Evolutionary conservation across 176 grass and related monocot species (phyloP).

Genomic region (Melocanna baccifera): DNA sequence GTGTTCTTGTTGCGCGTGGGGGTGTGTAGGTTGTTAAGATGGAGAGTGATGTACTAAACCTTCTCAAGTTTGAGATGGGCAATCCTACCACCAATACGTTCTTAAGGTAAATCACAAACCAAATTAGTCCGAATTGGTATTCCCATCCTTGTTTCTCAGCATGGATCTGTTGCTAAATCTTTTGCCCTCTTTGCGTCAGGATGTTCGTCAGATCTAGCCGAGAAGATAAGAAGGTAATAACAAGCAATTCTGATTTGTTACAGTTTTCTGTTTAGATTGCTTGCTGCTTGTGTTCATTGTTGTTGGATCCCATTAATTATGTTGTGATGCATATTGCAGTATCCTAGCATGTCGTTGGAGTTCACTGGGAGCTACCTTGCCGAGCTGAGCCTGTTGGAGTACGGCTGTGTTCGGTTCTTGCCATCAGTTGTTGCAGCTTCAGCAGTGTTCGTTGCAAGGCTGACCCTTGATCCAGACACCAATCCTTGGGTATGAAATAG

Average conservation of each 20-base stretch:
- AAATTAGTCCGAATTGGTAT: background rate
- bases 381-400: conserved; percentile 84
- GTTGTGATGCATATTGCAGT: conserved; percentile 36
- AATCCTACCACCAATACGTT: conserved; percentile 87
- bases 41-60: conserved; percentile 55
- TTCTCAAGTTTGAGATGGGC: conserved; percentile 80
- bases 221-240: conserved; percentile 63
- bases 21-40: conserved; percentile 44
- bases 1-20: background rate
- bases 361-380: conserved; percentile 68
- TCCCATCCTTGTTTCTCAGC: background rate
- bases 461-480: conserved; percentile 61
- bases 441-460: conserved; percentile 63
- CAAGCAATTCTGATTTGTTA: background rate
- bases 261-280: background rate
- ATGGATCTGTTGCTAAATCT: conserved; percentile 7
- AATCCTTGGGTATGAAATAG: conserved; percentile 69
- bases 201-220: conserved; percentile 63
- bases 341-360: conserved; percentile 44
- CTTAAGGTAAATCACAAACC: conserved; percentile 40
- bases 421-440: conserved; percentile 82
- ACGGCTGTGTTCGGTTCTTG: conserved; percentile 62
- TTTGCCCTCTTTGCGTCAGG: conserved; percentile 17
- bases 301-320: background rate
- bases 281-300: background rate